Conservation (phyloP, 129 eudicot genomes). For the Chrysanthemum makinoi region DNA sequence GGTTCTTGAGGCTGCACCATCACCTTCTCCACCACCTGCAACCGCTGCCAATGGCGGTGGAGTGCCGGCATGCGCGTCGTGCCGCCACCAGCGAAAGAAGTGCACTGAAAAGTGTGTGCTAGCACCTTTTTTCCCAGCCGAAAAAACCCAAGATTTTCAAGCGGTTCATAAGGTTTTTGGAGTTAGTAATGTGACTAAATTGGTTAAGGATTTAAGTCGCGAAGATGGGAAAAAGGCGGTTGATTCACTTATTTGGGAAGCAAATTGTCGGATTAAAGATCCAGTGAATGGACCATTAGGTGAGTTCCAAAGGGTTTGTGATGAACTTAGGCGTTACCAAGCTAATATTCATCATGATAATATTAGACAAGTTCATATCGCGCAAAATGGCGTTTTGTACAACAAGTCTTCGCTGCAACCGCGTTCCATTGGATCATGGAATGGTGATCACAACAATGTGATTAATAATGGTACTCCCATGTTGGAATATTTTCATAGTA, state of each 20-base stretch:
- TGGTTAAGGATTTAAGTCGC: conserved; percentile 38
- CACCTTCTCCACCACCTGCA: conserved; percentile 34
- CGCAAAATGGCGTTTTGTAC: conserved; percentile 31
- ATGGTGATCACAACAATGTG: conserved; percentile 28
- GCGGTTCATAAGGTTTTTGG: conserved; percentile 93
- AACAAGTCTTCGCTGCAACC: conserved; percentile 24
- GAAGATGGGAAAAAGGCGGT: conserved; percentile 63
- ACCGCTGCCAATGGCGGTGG: conserved; percentile 23
- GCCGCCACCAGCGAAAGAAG: conserved; percentile 93
- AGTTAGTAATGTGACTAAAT: conserved; percentile 72
- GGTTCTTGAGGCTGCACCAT: conserved; percentile 33
- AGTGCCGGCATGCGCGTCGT: conserved; percentile 77
- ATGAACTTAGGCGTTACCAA: conserved; percentile 51
- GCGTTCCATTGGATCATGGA: conserved; percentile 45
- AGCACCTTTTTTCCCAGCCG: conserved; percentile 79
- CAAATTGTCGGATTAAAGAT: conserved; percentile 63
- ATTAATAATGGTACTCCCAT: conserved; percentile 20
- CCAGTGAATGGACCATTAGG: conserved; percentile 83
- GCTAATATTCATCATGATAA: conserved; percentile 30
- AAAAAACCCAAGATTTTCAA: conserved; percentile 66
- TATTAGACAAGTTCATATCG: conserved; percentile 30
- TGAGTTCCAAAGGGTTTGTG: conserved; percentile 56
- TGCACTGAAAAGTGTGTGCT: conserved; percentile 77
- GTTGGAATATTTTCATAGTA: conserved; percentile 33
- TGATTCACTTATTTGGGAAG: conserved; percentile 87